phyloP scores from a whole-genome alignment of 2,329 filamentous ascomycete genomes.

The Aureobasidium sp. region DNA sequence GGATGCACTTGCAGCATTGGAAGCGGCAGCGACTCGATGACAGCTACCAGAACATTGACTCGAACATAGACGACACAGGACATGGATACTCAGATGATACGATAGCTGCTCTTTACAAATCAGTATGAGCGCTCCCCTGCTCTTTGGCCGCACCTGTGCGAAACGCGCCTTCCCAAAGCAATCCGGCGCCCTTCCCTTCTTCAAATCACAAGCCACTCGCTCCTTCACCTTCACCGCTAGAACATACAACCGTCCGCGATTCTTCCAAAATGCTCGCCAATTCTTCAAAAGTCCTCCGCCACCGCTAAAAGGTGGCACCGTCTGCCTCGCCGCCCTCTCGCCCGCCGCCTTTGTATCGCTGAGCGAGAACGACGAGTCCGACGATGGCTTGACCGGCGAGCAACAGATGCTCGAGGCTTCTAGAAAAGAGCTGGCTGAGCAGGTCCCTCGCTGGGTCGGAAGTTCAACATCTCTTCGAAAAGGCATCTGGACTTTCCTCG shows the following conservation, averaged over 20 bases:
- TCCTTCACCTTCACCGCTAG: slow-evolving; percentile 10
- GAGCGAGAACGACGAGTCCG: slow-evolving; percentile 40
- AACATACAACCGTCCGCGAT: neutral
- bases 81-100: neutral
- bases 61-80: neutral
- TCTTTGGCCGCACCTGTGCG: slow-evolving; percentile 7
- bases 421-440: slow-evolving; percentile 64
- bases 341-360: slow-evolving; percentile 53
- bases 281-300: slow-evolving; percentile 22
- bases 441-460: slow-evolving; percentile 53
- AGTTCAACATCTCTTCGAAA: slow-evolving; percentile 53
- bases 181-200: neutral
- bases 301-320: slow-evolving; percentile 27
- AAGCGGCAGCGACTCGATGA: neutral
- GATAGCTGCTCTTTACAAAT: neutral
- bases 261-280: slow-evolving; percentile 10
- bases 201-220: neutral
- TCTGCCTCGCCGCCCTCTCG: slow-evolving; percentile 36
- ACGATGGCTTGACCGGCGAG: slow-evolving; percentile 60
- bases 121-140: neutral
- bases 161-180: slow-evolving; percentile 5
- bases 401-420: slow-evolving; percentile 81
- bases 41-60: neutral
- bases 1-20: neutral
- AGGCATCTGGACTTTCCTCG: slow-evolving; percentile 57